phyloP scores from a whole-genome alignment of 805 yeast species.

The Candida arabinofermentans region DNA sequence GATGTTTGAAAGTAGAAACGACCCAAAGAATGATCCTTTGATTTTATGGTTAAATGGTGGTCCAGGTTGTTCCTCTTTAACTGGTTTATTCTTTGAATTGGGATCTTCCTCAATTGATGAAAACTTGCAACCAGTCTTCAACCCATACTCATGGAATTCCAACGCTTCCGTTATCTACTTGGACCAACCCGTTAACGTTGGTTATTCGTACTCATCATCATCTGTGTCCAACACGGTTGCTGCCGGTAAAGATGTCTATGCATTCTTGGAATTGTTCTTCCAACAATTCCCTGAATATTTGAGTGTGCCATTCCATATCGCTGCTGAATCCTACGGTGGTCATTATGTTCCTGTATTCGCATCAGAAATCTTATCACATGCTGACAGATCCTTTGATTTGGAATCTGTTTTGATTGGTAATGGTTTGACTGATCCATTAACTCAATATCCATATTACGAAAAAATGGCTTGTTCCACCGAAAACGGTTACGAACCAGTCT shows the following conservation, averaged over 20 bases:
- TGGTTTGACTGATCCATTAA: conserved; percentile 83
- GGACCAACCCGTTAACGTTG: conserved; percentile 93
- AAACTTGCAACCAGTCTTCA: conserved; percentile 62
- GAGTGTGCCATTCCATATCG: conserved; percentile 61
- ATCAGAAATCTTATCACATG: conserved; percentile 49
- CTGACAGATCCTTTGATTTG: conserved; percentile 57
- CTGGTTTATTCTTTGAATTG: conserved; percentile 86
- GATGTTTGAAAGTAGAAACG: conserved; percentile 89
- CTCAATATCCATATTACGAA: conserved; percentile 73
- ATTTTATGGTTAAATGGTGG: conserved; percentile 92
- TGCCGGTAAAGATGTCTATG: conserved; percentile 85
- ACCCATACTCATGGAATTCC: conserved; percentile 87
- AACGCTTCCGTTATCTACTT: conserved; percentile 88
- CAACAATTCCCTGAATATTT: conserved; percentile 73
- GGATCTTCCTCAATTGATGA: conserved; percentile 79
- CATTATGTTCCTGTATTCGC: conserved; percentile 75
- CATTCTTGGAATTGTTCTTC: conserved; percentile 80
- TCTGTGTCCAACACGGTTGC: conserved; percentile 66
- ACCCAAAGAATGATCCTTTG: conserved; percentile 82
- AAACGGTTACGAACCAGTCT: conserved; percentile 67
- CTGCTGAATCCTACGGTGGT: conserved; percentile 85
- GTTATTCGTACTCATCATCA: conserved; percentile 74
- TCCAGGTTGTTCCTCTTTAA: conserved; percentile 91
- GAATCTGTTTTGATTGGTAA: conserved; percentile 86
- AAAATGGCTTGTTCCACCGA: conserved; percentile 96